A percentile compares a stretch with the other conserved stretches of the same genome.
Evolutionary conservation across 192 early-diverging fungal species (phyloP).

Genomic region (Gorgonomyces haynaldii): DNA sequence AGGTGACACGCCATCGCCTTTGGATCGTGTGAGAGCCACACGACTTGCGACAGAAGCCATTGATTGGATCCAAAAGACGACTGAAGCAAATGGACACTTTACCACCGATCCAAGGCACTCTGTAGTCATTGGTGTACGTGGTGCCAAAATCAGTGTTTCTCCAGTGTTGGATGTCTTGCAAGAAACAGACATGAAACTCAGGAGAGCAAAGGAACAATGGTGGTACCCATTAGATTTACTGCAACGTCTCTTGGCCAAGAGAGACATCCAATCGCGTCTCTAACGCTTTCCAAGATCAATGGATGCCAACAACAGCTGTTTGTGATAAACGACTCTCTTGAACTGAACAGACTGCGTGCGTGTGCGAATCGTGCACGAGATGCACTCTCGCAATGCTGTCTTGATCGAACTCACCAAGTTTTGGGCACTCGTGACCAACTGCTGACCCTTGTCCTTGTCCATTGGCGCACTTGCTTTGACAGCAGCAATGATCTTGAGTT

Average conservation of each 20-base stretch:
- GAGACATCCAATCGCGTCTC: too few relatives aligned
- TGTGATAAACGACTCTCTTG: too few relatives aligned
- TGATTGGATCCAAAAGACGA: constrained; percentile 62
- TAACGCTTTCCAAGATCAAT: too few relatives aligned
- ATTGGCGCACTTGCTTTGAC: constrained; percentile 32
- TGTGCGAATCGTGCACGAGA: constrained; percentile 3
- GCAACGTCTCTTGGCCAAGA: constrained; percentile 34
- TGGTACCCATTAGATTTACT: constrained; percentile 31
- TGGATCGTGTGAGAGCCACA: constrained; percentile 91
- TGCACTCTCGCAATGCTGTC: constrained; percentile 20
- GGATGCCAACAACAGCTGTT: too few relatives aligned
- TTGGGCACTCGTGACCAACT: constrained; percentile 31
- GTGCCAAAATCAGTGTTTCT: constrained; percentile 61
- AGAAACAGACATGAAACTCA: constrained; percentile 73
- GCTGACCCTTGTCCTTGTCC: constrained; percentile 29
- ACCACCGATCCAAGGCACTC: constrained; percentile 46
- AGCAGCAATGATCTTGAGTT: constrained; percentile 42
- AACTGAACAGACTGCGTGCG: too few relatives aligned
- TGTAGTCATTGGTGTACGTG: constrained; percentile 70
- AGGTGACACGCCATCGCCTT: constrained; percentile 82
- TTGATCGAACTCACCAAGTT: constrained; percentile 34
- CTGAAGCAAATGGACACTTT: constrained; percentile 22
- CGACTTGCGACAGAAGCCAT: constrained; percentile 69
- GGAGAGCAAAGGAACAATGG: constrained; percentile 66
- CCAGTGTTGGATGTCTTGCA: constrained; percentile 52